Conservation (phyloP, 148 eudicot species). For the Chenopodium formosanum region DNA sequence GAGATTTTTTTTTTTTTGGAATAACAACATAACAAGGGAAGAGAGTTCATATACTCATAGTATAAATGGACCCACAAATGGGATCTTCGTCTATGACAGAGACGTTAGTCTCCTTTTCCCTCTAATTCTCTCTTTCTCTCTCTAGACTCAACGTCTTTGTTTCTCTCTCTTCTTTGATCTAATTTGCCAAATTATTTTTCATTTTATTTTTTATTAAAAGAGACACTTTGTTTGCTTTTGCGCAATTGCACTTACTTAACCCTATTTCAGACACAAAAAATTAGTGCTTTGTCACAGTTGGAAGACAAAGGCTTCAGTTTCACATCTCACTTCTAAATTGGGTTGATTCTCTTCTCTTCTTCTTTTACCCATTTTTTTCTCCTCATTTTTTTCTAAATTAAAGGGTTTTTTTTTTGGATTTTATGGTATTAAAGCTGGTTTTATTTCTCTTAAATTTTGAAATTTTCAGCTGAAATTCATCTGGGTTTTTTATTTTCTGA, state of each 20-base stretch:
- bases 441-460: conserved; percentile 7
- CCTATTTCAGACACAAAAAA: conserved; percentile 20
- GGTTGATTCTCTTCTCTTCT: conserved; percentile 16
- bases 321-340: conserved; percentile 22
- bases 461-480: conserved; percentile 8
- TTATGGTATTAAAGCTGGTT: not conserved
- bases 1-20: no score
- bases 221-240: conserved; percentile 45
- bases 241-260: conserved; percentile 2
- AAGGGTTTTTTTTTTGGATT: not conserved
- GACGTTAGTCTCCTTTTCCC: conserved; percentile 27
- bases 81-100: conserved; percentile 33
- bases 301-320: conserved; percentile 23
- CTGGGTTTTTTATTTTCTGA: conserved; percentile 18
- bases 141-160: conserved; percentile 16
- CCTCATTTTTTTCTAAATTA: not conserved
- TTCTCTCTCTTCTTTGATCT: conserved; percentile 17
- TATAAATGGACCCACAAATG: conserved; percentile 6
- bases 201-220: conserved; percentile 22
- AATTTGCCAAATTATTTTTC: not conserved
- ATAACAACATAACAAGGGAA: no score
- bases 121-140: conserved; percentile 10
- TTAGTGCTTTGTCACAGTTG: conserved; percentile 23
- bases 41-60: not conserved
- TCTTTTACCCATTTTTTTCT: conserved; percentile 1